Percentiles rank a stretch among this genome's conserved stretches.
phyloP scores from a whole-genome alignment of 371 early-diverging fungal genomes.

The Syncephalis plumigaleata region DNA sequence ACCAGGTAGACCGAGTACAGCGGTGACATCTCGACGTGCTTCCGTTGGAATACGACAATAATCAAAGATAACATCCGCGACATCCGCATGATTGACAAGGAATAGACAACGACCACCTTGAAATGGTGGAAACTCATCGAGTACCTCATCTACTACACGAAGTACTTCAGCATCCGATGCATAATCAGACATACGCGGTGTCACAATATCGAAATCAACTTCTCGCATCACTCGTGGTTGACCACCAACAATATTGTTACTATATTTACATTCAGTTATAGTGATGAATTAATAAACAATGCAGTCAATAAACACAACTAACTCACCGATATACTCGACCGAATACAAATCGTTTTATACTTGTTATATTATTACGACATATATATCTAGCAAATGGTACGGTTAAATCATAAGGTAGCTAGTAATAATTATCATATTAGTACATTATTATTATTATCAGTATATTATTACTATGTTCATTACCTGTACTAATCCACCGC shows the following conservation, averaged over 20 bases:
- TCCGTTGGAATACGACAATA: slow-evolving; percentile 38
- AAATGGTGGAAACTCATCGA: slow-evolving; percentile 59
- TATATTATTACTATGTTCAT: too few species aligned
- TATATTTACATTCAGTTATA: slow-evolving; percentile 2
- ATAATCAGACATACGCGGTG: slow-evolving; percentile 35
- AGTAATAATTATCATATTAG: slow-evolving; percentile 1
- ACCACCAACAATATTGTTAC: slow-evolving; percentile 50
- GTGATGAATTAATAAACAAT: not conserved
- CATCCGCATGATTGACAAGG: slow-evolving; percentile 31
- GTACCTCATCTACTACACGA: slow-evolving; percentile 65
- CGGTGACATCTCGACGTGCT: slow-evolving; percentile 29
- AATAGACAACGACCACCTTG: slow-evolving; percentile 32
- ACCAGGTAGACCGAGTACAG: slow-evolving; percentile 34
- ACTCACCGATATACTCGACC: slow-evolving; percentile 59
- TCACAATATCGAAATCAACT: slow-evolving; percentile 85
- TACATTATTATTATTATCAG: not conserved
- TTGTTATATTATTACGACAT: slow-evolving; percentile 47
- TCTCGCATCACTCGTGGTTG: slow-evolving; percentile 67
- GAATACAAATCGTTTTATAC: slow-evolving; percentile 74
- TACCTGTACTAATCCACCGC: slow-evolving; percentile 59
- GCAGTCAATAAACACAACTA: slow-evolving; percentile 12
- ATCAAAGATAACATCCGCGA: slow-evolving; percentile 43
- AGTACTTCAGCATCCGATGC: slow-evolving; percentile 82
- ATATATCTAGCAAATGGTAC: slow-evolving; percentile 81
- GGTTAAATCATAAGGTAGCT: slow-evolving; percentile 81